Conservation (phyloP, 2,329 filamentous ascomycete genomes). For the Cordyceps militaris region DNA sequence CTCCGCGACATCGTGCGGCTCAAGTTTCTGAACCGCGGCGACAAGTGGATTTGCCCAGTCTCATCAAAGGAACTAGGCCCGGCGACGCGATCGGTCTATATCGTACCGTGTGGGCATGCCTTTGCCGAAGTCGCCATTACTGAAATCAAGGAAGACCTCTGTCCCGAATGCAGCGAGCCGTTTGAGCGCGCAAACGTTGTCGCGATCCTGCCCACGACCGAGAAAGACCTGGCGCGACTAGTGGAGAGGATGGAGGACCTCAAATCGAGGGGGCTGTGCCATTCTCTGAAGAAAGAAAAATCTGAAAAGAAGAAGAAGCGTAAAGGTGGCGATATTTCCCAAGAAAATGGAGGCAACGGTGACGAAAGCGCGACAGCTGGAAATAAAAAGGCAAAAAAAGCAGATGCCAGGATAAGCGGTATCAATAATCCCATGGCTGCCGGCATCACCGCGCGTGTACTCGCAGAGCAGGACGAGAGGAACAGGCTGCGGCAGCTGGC, state of each 20-base stretch:
- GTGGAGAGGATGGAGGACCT: conserved; percentile 61
- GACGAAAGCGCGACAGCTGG: conserved; percentile 44
- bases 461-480: conserved; percentile 76
- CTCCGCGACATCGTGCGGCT: conserved; percentile 84
- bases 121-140: conserved; percentile 83
- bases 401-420: conserved; percentile 39
- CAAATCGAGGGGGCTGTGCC: conserved; percentile 64
- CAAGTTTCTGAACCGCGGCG: conserved; percentile 51
- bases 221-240: conserved; percentile 63
- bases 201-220: conserved; percentile 66
- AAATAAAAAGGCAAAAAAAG: conserved; percentile 23
- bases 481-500: conserved; percentile 71
- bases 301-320: conserved; percentile 64
- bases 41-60: conserved; percentile 75
- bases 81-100: conserved; percentile 70
- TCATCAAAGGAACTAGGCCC: conserved; percentile 82
- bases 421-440: conserved; percentile 90
- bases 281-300: conserved; percentile 80
- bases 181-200: conserved; percentile 73
- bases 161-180: conserved; percentile 65
- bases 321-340: conserved; percentile 31
- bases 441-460: conserved; percentile 73
- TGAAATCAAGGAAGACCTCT: conserved; percentile 60
- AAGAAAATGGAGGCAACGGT: neutral
- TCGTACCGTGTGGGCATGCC: conserved; percentile 92